Percentiles rank a stretch among this genome's conserved stretches.
Evolutionary conservation across 2,329 filamentous ascomycete genomes (phyloP).

Genomic region (Neopestalotiopsis clavispora): DNA sequence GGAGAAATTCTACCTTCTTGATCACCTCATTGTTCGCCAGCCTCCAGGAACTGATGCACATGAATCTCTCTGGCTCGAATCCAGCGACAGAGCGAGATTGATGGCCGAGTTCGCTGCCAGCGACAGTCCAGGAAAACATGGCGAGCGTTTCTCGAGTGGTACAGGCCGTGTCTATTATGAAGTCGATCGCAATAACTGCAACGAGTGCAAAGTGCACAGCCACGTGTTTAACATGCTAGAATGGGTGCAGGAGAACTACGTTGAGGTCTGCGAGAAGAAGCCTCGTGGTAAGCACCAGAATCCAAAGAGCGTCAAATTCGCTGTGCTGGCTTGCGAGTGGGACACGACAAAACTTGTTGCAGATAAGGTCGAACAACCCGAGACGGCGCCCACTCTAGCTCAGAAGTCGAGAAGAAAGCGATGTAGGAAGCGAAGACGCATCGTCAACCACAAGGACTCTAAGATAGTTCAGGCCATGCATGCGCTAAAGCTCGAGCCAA

Average conservation of each 20-base stretch:
- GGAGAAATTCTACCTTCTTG: constrained; percentile 49
- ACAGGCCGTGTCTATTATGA: constrained; percentile 38
- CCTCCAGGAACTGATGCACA: constrained; percentile 14
- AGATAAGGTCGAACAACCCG: neutral
- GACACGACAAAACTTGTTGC: constrained; percentile 19
- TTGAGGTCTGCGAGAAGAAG: constrained; percentile 40
- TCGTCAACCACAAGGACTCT: neutral
- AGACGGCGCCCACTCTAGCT: neutral
- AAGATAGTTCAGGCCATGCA: neutral
- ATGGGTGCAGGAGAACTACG: constrained; percentile 45
- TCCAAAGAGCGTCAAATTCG: constrained; percentile 45
- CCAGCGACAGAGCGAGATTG: constrained; percentile 22
- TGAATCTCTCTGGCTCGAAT: neutral
- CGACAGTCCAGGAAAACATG: constrained; percentile 13
- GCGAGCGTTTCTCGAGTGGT: constrained; percentile 32
- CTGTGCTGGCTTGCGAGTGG: constrained; percentile 49
- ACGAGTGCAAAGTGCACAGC: constrained; percentile 42
- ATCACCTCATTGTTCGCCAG: constrained; percentile 45
- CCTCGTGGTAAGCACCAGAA: constrained; percentile 33
- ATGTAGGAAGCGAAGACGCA: neutral
- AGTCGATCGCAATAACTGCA: constrained; percentile 39
- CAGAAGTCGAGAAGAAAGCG: neutral
- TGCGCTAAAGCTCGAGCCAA: neutral
- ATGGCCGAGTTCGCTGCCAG: neutral
- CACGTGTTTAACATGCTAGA: constrained; percentile 39